Conservation (phyloP, 2,329 filamentous ascomycete genomes). For the Nakataea oryzae region DNA sequence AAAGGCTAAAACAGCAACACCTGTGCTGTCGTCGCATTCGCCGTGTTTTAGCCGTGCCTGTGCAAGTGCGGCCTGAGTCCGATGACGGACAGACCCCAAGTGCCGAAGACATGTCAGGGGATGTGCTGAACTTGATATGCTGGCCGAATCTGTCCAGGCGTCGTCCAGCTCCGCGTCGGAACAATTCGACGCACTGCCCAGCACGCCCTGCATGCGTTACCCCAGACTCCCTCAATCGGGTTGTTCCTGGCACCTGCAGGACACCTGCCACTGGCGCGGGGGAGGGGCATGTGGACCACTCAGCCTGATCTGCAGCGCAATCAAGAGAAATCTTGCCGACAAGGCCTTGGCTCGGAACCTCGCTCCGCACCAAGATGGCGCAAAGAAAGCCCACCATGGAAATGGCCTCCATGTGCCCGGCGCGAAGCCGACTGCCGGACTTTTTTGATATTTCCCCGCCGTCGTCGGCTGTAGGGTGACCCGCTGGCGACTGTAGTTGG, state of each 20-base stretch:
- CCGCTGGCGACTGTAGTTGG: background rate
- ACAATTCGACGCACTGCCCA: no score
- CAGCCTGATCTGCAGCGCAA: constrained; percentile 3
- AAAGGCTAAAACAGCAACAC: no score
- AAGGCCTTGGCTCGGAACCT: background rate
- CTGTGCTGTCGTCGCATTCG: no score
- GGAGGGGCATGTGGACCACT: background rate
- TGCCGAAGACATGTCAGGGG: no score
- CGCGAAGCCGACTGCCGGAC: background rate
- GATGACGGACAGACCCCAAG: no score
- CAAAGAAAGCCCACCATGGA: background rate
- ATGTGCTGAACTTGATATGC: no score
- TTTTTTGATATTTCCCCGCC: background rate
- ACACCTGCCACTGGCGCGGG: no score
- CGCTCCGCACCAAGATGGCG: background rate
- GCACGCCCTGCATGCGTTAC: background rate
- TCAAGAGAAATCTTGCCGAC: background rate
- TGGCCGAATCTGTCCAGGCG: no score
- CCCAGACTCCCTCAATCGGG: background rate
- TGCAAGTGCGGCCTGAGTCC: no score
- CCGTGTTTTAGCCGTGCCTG: no score
- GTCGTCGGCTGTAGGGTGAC: background rate
- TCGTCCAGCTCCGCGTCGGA: no score
- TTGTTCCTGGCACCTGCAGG: background rate
- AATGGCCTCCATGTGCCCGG: background rate